A percentile compares a stretch with the other conserved stretches of the same genome.
phyloP scores from a whole-genome alignment of 768 basidiomycete genomes.

The Pleurotus tuber-regium region DNA sequence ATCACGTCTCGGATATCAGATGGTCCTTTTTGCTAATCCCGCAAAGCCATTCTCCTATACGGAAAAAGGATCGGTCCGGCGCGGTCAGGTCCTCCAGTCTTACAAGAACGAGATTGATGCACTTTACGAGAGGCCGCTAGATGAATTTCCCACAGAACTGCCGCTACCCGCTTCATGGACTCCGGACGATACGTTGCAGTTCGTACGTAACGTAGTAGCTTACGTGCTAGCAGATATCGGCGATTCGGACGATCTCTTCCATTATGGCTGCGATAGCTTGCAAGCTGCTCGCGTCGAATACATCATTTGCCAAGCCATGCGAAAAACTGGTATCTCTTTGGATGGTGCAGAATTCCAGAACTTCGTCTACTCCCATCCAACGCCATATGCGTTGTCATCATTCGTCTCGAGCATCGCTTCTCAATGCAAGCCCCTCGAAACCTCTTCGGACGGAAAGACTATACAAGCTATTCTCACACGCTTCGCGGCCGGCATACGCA shows the following conservation, averaged over 20 bases:
- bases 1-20: no score
- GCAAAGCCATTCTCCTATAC: conserved; percentile 33
- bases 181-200: not conserved
- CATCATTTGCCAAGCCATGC: not conserved
- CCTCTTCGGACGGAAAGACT: not conserved
- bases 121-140: conserved; percentile 18
- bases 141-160: not conserved
- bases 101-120: conserved; percentile 32
- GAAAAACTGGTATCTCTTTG: not conserved
- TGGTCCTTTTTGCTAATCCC: conserved; percentile 28
- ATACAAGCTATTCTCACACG: not conserved
- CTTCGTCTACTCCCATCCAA: conserved; percentile 26
- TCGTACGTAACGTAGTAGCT: not conserved
- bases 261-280: not conserved
- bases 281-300: not conserved
- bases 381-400: conserved; percentile 20
- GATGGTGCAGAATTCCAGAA: conserved; percentile 12
- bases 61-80: conserved; percentile 25
- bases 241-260: not conserved
- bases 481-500: not conserved
- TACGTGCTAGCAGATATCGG: not conserved
- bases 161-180: not conserved
- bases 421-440: conserved; percentile 12
- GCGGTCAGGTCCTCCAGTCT: conserved; percentile 25
- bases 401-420: conserved; percentile 17